Evolutionary conservation across 164 flowering plant genomes (phyloP).

Genomic region (Aristolochia contorta): DNA sequence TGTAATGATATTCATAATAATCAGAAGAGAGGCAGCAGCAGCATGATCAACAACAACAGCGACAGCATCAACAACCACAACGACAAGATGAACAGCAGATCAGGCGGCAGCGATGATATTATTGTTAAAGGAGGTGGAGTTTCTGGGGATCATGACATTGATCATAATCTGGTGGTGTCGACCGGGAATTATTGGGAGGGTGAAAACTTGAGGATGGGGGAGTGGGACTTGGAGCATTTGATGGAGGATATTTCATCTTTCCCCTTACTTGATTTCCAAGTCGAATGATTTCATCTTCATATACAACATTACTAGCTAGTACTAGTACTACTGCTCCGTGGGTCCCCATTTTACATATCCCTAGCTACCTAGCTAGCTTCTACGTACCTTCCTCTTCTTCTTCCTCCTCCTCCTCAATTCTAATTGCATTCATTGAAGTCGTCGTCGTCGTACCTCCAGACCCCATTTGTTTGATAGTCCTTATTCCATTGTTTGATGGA

Average conservation of each 20-base stretch:
- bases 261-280: slow-evolving; percentile 63
- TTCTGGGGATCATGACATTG: no score
- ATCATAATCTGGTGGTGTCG: slow-evolving; percentile 9
- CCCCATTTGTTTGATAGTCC: background rate
- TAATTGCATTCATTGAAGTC: background rate
- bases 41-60: slow-evolving; percentile 11
- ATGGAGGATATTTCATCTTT: slow-evolving; percentile 63
- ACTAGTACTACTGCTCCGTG: no score
- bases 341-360: background rate
- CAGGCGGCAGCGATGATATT: no score
- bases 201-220: slow-evolving; percentile 53
- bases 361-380: no score
- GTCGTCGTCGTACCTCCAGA: background rate
- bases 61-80: slow-evolving; percentile 21
- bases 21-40: slow-evolving; percentile 12
- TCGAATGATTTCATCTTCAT: slow-evolving; percentile 11
- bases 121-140: no score
- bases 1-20: slow-evolving; percentile 12
- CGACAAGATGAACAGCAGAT: no score
- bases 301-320: background rate
- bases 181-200: slow-evolving; percentile 41
- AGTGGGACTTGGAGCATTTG: slow-evolving; percentile 81
- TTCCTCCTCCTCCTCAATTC: background rate
- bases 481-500: background rate
- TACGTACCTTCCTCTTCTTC: background rate